These are phyloP conservation scores for Eutrema heterophyllum DNA, from an alignment of 345 rosid species.

Conservation along the genomic window DNA sequence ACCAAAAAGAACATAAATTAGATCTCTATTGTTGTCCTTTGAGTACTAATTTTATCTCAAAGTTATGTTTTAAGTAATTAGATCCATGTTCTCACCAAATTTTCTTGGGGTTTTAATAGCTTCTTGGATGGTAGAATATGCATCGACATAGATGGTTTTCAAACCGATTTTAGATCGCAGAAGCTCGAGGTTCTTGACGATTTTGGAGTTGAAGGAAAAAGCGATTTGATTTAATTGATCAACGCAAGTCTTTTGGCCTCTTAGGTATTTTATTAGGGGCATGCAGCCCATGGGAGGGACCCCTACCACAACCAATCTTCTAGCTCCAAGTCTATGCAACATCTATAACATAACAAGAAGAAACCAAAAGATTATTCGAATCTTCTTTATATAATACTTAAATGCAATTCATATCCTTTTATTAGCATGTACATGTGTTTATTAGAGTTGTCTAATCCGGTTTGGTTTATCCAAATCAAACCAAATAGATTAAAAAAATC, in stretches of 20 bases:
- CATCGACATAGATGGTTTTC: conserved; percentile 52
- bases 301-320: conserved; percentile 66
- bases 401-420: background rate
- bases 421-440: background rate
- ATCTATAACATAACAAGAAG: conserved; percentile 36
- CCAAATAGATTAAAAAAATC: background rate
- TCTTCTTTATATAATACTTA: background rate
- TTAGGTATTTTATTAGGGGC: conserved; percentile 65
- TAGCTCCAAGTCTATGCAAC: conserved; percentile 55
- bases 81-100: conserved; percentile 42
- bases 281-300: conserved; percentile 88
- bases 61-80: background rate
- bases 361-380: background rate
- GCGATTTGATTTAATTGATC: conserved; percentile 46
- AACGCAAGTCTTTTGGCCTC: conserved; percentile 42
- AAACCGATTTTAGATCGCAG: conserved; percentile 35
- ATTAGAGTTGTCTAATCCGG: background rate
- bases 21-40: background rate
- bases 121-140: conserved; percentile 35
- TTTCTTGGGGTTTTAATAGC: conserved; percentile 47
- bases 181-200: conserved; percentile 35
- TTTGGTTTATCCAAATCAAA: background rate
- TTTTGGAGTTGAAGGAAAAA: conserved; percentile 50
- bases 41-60: background rate
- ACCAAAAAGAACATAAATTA: background rate